Percentiles rank a stretch among this genome's conserved stretches.
Conservation (phyloP, 495 filamentous ascomycete species). For the Annulohypoxylon moriforme region DNA sequence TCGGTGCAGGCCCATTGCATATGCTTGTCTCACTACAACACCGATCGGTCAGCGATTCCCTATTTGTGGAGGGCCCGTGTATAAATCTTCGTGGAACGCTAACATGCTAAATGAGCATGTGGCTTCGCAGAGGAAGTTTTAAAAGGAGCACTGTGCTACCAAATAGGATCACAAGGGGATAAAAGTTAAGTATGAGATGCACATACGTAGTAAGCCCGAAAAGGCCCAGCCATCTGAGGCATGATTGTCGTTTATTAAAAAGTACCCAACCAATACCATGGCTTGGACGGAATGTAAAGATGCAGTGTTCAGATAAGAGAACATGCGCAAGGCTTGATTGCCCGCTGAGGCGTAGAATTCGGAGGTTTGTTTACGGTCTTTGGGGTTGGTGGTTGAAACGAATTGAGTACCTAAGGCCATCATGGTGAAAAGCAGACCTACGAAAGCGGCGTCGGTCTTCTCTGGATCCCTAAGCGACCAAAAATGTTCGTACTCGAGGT, state of each 20-base stretch:
- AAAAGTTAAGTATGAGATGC: neutral
- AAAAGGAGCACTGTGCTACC: neutral
- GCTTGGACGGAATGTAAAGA: conserved; percentile 75
- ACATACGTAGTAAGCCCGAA: conserved; percentile 59
- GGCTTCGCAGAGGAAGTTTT: neutral
- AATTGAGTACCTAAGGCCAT: conserved; percentile 80
- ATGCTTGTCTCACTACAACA: conserved; percentile 71
- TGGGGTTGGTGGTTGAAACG: conserved; percentile 64
- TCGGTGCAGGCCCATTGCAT: conserved; percentile 79
- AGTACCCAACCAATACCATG: conserved; percentile 79
- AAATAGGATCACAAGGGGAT: neutral
- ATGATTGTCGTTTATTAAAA: conserved; percentile 82
- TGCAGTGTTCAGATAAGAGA: conserved; percentile 74
- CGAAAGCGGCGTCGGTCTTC: conserved; percentile 69
- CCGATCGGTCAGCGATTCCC: conserved; percentile 21
- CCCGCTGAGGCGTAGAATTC: conserved; percentile 81
- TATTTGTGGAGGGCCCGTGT: neutral
- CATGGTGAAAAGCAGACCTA: conserved; percentile 75
- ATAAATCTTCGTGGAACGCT: neutral
- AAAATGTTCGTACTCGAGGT: conserved; percentile 76
- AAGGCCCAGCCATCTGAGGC: conserved; percentile 81
- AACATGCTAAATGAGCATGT: neutral
- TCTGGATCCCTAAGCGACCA: conserved; percentile 66
- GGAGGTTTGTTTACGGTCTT: conserved; percentile 72
- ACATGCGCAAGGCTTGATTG: conserved; percentile 74